These are phyloP conservation scores for Fraxinus velutina DNA, from an alignment of 305 asterid species.

Conservation along the genomic window DNA sequence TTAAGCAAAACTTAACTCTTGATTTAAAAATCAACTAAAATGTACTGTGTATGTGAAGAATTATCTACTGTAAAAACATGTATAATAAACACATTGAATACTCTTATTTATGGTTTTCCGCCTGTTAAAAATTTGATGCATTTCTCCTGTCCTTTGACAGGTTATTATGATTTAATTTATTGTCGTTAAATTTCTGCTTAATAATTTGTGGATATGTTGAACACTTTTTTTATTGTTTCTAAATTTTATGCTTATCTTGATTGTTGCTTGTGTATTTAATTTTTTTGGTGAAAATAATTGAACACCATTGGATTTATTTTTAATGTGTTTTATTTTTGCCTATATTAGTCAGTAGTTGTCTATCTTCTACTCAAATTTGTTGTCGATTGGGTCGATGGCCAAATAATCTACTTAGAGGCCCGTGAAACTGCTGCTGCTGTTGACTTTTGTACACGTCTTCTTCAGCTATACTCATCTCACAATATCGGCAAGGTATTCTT, in stretches of 20 bases:
- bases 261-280: background rate
- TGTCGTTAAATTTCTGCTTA: background rate
- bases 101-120: background rate
- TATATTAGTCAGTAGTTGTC: constrained; percentile 64
- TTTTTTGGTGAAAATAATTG: background rate
- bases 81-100: background rate
- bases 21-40: background rate
- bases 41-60: background rate
- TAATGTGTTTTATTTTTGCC: constrained; percentile 13
- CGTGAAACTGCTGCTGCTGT: constrained; percentile 84
- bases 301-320: background rate
- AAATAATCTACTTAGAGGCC: constrained; percentile 84
- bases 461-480: constrained; percentile 86
- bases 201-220: background rate
- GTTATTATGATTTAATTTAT: background rate
- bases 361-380: constrained; percentile 89
- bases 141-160: background rate
- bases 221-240: background rate
- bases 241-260: constrained; percentile 1
- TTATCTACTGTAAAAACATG: background rate
- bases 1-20: background rate
- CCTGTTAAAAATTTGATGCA: background rate
- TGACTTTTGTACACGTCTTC: constrained; percentile 80
- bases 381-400: constrained; percentile 92
- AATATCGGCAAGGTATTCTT: constrained; percentile 84